phyloP scores from a whole-genome alignment of 1,284 basidiomycete genomes.

The Rhodotorula sp. region DNA sequence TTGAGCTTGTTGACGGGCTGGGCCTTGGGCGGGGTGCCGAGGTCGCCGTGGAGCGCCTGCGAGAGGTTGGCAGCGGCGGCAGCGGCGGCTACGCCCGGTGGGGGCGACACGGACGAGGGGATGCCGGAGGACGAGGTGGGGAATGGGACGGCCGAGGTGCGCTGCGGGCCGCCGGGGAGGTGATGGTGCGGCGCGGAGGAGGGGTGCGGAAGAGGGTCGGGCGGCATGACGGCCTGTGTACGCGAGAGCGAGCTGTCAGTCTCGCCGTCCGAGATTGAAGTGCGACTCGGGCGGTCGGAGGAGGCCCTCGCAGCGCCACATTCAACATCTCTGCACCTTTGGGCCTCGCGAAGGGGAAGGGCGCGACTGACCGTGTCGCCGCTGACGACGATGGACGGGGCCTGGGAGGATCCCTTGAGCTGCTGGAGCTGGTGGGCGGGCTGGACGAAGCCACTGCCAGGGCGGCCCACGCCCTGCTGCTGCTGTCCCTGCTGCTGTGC shows the following conservation, averaged over 20 bases:
- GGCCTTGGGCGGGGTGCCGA: conserved; percentile 53
- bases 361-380: conserved; percentile 58
- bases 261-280: not conserved
- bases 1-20: conserved; percentile 48
- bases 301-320: not conserved
- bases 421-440: conserved; percentile 32
- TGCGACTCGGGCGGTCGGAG: not conserved
- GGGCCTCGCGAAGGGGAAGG: too few relatives aligned
- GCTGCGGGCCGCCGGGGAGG: conserved; percentile 59
- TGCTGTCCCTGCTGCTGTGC: not conserved
- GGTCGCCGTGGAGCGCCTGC: conserved; percentile 12
- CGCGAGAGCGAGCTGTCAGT: not conserved
- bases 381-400: conserved; percentile 69
- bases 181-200: conserved; percentile 58
- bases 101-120: conserved; percentile 36
- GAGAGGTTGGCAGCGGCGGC: conserved; percentile 10
- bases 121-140: too few relatives aligned
- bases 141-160: conserved; percentile 8
- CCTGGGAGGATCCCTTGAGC: conserved; percentile 14
- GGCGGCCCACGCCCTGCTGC: not conserved
- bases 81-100: conserved; percentile 4
- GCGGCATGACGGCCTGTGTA: conserved; percentile 60
- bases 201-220: conserved; percentile 61
- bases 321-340: too few relatives aligned
- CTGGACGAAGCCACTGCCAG: not conserved